Conservation (phyloP, 352 stramenopile genomes). For the Plasmopara halstedii region DNA sequence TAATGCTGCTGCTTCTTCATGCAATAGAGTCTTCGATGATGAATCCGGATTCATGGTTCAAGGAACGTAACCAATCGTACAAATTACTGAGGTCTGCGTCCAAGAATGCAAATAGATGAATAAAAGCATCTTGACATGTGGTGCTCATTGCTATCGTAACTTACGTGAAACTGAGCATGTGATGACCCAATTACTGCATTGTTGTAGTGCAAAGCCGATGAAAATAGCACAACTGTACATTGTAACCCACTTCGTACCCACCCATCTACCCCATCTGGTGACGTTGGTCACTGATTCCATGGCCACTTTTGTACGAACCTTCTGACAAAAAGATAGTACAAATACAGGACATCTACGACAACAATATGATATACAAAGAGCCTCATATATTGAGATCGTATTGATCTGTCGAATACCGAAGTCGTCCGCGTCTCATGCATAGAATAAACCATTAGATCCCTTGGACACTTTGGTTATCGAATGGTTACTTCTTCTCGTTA, state of each 20-base stretch:
- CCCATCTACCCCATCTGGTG: background rate
- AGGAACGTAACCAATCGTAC: background rate
- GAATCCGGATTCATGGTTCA: background rate
- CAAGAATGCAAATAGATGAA: background rate
- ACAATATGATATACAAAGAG: too few relatives aligned
- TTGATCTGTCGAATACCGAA: too few relatives aligned
- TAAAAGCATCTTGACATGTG: background rate
- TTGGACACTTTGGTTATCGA: too few relatives aligned
- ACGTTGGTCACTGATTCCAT: too few relatives aligned
- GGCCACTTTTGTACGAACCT: too few relatives aligned
- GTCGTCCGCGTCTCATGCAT: too few relatives aligned
- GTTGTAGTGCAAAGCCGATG: background rate
- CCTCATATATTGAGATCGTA: too few relatives aligned
- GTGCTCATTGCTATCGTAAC: background rate
- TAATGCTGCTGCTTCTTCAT: constrained; percentile 18
- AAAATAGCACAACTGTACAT: background rate
- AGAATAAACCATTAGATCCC: too few relatives aligned
- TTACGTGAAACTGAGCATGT: background rate
- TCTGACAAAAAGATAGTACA: too few relatives aligned
- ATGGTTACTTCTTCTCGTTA: too few relatives aligned
- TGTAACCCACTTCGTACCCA: background rate
- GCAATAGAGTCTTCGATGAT: constrained; percentile 5
- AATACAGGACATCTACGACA: too few relatives aligned
- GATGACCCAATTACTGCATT: background rate
- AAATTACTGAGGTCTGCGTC: background rate